Percentiles rank a stretch among this genome's conserved stretches.
These are phyloP conservation scores for Candida ipomoeae DNA, from an alignment of 805 yeast species.

Conservation along the genomic window DNA sequence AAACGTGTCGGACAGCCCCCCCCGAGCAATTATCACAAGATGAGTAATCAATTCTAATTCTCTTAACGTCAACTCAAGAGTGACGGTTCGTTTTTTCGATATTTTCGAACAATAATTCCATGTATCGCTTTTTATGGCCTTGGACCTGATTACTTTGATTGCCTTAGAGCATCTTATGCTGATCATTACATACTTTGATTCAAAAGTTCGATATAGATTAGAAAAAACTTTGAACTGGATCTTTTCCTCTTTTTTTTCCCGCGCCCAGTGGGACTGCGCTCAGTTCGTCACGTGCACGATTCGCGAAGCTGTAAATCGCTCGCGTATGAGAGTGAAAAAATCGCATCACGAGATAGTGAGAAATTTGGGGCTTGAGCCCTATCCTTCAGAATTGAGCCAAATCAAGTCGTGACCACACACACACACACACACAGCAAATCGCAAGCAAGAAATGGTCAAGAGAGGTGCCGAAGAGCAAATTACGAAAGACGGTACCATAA, in stretches of 20 bases:
- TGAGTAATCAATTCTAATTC: neutral
- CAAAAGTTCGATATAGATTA: conserved; percentile 24
- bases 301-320: neutral
- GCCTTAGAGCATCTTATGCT: neutral
- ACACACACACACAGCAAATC: neutral
- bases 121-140: neutral
- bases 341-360: neutral
- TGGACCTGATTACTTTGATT: neutral
- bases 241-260: conserved; percentile 15
- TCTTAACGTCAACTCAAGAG: too few relatives aligned
- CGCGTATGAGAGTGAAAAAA: neutral
- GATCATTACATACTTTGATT: conserved; percentile 25
- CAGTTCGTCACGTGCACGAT: conserved; percentile 8
- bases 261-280: conserved; percentile 2
- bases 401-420: neutral
- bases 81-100: too few relatives aligned
- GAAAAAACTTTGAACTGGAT: conserved; percentile 9
- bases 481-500: conserved; percentile 45
- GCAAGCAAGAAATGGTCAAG: conserved; percentile 48
- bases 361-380: conserved; percentile 16
- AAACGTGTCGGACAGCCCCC: neutral
- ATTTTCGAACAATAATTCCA: neutral
- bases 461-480: conserved; percentile 66
- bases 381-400: neutral
- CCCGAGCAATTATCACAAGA: neutral